These are phyloP conservation scores for Candida maris DNA, from an alignment of 805 yeast genomes.

Conservation along the genomic window DNA sequence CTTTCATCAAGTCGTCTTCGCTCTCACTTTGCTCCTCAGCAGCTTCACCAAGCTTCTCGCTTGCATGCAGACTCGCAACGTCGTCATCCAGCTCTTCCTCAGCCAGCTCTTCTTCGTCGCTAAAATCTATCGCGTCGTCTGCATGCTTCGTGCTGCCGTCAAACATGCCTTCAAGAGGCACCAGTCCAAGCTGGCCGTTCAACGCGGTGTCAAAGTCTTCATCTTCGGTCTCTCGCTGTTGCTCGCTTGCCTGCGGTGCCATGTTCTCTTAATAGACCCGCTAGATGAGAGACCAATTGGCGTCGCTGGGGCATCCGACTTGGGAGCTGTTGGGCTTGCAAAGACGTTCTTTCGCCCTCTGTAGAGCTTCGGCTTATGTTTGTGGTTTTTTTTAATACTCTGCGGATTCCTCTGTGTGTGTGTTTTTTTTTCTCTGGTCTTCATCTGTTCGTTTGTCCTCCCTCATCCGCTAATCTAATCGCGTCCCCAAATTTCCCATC, in stretches of 20 bases:
- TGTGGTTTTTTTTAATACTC: too few relatives aligned
- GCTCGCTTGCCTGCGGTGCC: conserved; percentile 2
- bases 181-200: conserved; percentile 31
- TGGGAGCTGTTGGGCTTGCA: too few relatives aligned
- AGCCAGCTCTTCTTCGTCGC: conserved; percentile 91
- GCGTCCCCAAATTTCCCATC: too few relatives aligned
- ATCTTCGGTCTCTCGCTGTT: conserved; percentile 16
- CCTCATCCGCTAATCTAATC: too few relatives aligned
- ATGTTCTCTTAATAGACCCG: too few relatives aligned
- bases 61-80: conserved; percentile 14
- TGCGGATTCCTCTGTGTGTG: too few relatives aligned
- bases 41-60: conserved; percentile 39
- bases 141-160: conserved; percentile 68
- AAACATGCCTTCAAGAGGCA: conserved; percentile 29
- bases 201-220: conserved; percentile 32
- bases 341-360: too few relatives aligned
- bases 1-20: conserved; percentile 38
- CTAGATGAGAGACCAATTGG: too few relatives aligned
- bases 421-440: too few relatives aligned
- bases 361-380: too few relatives aligned
- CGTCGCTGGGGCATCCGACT: too few relatives aligned
- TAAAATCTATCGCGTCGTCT: conserved; percentile 90
- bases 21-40: conserved; percentile 35
- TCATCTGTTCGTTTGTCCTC: too few relatives aligned
- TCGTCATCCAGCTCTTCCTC: conserved; percentile 63